Conservation (phyloP, 2,329 filamentous ascomycete species). For the Ciborinia camelliae region DNA sequence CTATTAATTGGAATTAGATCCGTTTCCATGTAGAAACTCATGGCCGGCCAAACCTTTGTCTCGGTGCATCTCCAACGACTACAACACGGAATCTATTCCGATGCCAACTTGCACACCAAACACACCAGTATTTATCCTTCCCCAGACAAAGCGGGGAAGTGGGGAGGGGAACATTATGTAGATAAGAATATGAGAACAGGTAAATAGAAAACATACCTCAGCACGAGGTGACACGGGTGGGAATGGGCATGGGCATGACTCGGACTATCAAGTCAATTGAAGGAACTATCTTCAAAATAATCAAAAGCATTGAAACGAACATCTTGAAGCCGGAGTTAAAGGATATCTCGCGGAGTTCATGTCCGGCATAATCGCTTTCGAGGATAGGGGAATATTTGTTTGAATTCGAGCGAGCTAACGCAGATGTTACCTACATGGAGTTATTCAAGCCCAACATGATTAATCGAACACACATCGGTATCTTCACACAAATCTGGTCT, state of each 20-base stretch:
- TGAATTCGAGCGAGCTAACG: constrained; percentile 68
- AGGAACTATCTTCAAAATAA: constrained; percentile 54
- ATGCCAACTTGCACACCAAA: constrained; percentile 42
- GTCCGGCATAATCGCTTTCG: constrained; percentile 42
- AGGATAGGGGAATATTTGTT: constrained; percentile 43
- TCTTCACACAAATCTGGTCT: constrained; percentile 74
- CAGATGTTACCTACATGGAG: constrained; percentile 67
- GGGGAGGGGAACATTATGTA: no score
- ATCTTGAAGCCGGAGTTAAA: constrained; percentile 41
- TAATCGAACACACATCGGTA: constrained; percentile 66
- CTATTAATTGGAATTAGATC: no score
- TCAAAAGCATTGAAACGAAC: constrained; percentile 48
- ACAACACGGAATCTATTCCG: constrained; percentile 48
- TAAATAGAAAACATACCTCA: no score
- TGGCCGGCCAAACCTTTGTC: constrained; percentile 47
- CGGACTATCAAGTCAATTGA: constrained; percentile 49
- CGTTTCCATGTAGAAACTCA: no score
- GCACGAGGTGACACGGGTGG: no score
- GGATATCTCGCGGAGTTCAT: constrained; percentile 39
- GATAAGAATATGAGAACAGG: no score
- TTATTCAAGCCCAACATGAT: constrained; percentile 72
- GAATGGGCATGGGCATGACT: no score
- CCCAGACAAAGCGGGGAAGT: no score
- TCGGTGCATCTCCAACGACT: constrained; percentile 49
- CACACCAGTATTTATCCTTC: no score